These are phyloP conservation scores for Chaetoceros tenuissimus DNA, from an alignment of 108 stramenopile genomes.

Conservation along the genomic window DNA sequence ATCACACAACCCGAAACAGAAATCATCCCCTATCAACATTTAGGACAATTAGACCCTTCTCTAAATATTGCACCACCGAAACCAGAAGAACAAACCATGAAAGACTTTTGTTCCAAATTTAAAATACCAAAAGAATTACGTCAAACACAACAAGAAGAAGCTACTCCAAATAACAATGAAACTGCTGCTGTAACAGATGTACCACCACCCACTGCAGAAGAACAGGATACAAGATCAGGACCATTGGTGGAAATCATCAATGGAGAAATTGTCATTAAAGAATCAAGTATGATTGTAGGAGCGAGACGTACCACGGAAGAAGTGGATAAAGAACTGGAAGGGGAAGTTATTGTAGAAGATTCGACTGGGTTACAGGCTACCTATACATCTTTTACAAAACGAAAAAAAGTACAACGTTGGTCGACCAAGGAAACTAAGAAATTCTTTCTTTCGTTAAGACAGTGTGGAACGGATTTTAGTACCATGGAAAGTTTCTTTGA, in stretches of 20 bases:
- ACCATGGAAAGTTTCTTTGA: conserved; percentile 58
- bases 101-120: conserved; percentile 2
- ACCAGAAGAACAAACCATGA: not conserved
- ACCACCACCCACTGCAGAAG: not conserved
- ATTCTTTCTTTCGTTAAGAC: conserved; percentile 63
- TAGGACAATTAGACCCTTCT: not conserved
- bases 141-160: not conserved
- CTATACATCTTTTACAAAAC: conserved; percentile 38
- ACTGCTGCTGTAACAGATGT: not conserved
- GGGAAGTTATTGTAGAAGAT: conserved; percentile 8
- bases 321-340: conserved; percentile 10
- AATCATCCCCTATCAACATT: not conserved
- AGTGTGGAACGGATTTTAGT: conserved; percentile 72
- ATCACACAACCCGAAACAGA: not conserved
- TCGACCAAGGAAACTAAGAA: conserved; percentile 48
- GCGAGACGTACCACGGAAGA: conserved; percentile 23
- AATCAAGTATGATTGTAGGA: conserved; percentile 37
- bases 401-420: conserved; percentile 36
- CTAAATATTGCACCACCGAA: conserved; percentile 1
- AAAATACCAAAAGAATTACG: not conserved
- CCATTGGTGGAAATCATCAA: conserved; percentile 51
- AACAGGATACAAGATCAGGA: conserved; percentile 11
- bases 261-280: conserved; percentile 64
- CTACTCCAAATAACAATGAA: not conserved
- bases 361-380: conserved; percentile 22